Percentiles rank a stretch among this genome's conserved stretches.
Evolutionary conservation across 805 yeast species (phyloP).

Genomic region (Saccharomycopsis lassenensis): DNA sequence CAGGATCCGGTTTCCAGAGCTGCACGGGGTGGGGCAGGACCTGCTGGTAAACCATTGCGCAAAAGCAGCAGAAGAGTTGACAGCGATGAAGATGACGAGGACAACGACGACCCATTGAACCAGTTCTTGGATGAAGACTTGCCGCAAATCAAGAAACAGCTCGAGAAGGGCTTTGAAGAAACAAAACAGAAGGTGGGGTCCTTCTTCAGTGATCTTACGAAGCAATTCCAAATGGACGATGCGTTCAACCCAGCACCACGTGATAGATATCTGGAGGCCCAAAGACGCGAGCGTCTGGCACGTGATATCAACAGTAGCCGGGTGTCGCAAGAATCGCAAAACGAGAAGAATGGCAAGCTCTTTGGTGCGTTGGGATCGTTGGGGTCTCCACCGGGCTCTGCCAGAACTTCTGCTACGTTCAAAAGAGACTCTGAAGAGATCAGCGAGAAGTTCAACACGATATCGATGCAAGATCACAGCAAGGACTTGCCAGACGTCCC

Average conservation of each 20-base stretch:
- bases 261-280: too few relatives aligned
- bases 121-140: conserved; percentile 45
- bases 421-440: conserved; percentile 9
- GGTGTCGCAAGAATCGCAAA: not conserved
- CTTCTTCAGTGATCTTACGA: conserved; percentile 66
- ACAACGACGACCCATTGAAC: conserved; percentile 24
- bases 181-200: conserved; percentile 64
- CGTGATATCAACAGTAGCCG: not conserved
- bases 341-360: conserved; percentile 6
- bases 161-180: conserved; percentile 69
- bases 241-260: too few relatives aligned
- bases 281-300: too few relatives aligned
- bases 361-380: conserved; percentile 19
- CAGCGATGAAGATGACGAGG: conserved; percentile 1
- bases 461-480: conserved; percentile 11
- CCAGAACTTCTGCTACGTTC: conserved; percentile 16
- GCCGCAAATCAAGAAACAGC: conserved; percentile 52
- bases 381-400: conserved; percentile 17
- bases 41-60: conserved; percentile 13
- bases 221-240: conserved; percentile 32
- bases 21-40: too few relatives aligned
- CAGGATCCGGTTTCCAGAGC: too few relatives aligned
- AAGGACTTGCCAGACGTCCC: conserved; percentile 17
- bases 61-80: not conserved
- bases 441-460: conserved; percentile 5